A percentile compares a stretch with the other conserved stretches of the same genome.
phyloP scores from a whole-genome alignment of 2,329 filamentous ascomycete species.

The Verticillium dahliae region DNA sequence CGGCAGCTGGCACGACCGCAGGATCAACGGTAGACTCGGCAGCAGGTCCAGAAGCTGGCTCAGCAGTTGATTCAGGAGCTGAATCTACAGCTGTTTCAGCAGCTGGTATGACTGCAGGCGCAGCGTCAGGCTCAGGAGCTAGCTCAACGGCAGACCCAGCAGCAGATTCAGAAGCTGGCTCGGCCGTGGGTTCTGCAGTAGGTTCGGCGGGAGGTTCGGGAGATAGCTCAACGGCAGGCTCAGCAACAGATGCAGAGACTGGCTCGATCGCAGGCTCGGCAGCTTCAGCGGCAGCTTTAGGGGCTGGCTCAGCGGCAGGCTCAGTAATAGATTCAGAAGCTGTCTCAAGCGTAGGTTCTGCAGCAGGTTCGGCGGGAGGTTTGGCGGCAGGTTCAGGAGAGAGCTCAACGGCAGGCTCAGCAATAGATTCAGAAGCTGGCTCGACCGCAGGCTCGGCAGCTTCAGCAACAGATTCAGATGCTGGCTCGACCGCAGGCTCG shows the following conservation, averaged over 20 bases:
- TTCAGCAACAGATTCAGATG: background rate
- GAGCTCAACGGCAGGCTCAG: background rate
- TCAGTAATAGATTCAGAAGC: background rate
- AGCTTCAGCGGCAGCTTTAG: background rate
- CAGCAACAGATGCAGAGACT: conserved; percentile 11
- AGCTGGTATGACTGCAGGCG: background rate
- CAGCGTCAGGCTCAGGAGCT: background rate
- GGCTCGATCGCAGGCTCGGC: background rate
- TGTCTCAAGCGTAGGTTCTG: background rate
- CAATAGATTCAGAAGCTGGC: conserved; percentile 13
- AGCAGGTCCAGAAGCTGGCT: background rate
- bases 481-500: background rate
- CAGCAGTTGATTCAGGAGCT: background rate
- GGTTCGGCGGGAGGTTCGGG: background rate
- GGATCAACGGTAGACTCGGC: background rate
- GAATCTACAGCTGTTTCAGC: background rate
- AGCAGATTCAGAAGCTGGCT: background rate
- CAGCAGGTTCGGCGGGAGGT: background rate
- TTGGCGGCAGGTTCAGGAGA: background rate
- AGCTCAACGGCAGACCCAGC: background rate
- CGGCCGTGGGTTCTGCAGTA: background rate
- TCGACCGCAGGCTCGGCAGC: no score
- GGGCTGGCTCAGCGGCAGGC: background rate
- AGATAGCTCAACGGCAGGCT: background rate
- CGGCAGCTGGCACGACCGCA: background rate